These are phyloP conservation scores for Fusarium domesticum DNA, from an alignment of 2,329 filamentous ascomycete genomes.

Conservation along the genomic window DNA sequence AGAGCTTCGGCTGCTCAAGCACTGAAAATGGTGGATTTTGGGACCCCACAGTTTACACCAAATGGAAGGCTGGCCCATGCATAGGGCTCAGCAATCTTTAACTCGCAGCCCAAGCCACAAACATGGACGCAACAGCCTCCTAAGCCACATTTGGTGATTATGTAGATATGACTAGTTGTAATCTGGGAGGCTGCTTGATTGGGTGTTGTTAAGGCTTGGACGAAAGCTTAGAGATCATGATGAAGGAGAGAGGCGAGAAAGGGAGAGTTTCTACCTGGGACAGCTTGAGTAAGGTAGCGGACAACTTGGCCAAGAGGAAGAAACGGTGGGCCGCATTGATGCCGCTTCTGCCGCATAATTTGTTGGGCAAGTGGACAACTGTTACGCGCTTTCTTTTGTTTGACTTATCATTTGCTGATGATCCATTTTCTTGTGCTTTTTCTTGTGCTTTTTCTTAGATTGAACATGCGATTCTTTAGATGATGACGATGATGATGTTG, in stretches of 20 bases:
- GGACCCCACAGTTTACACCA: background rate
- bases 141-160: background rate
- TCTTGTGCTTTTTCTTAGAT: background rate
- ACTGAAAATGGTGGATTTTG: background rate
- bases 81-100: background rate
- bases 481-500: background rate
- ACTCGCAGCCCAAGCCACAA: background rate
- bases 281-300: too few species aligned
- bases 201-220: too few species aligned
- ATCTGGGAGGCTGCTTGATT: background rate
- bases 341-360: background rate
- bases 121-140: background rate
- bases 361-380: background rate
- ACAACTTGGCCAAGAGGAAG: too few species aligned
- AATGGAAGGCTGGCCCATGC: background rate
- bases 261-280: too few species aligned
- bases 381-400: background rate
- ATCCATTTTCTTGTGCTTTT: background rate
- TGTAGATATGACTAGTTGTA: background rate
- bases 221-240: too few species aligned
- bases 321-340: background rate
- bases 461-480: background rate
- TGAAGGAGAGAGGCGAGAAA: background rate
- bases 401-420: background rate
- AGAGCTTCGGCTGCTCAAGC: background rate